Conservation (phyloP, 495 filamentous ascomycete genomes). For the Platismatia glauca region DNA sequence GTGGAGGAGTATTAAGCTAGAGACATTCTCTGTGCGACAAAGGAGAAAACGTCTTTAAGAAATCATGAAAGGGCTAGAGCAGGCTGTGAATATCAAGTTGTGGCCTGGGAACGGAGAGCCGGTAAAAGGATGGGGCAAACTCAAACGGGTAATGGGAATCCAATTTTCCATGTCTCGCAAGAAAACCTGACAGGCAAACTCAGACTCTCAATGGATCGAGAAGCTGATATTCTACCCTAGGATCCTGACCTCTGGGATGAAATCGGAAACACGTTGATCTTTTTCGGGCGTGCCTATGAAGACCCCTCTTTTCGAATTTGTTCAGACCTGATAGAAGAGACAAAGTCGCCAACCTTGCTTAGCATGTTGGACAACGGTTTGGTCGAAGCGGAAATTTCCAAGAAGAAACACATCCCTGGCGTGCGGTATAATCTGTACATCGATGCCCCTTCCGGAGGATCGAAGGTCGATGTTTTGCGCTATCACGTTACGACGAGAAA, state of each 20-base stretch:
- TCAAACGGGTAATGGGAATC: conserved; percentile 13
- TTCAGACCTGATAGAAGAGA: conserved; percentile 40
- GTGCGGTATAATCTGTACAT: conserved; percentile 47
- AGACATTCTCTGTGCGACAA: background rate
- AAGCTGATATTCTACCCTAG: conserved; percentile 19
- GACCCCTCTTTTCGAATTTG: conserved; percentile 49
- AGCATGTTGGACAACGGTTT: background rate
- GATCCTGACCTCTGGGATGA: conserved; percentile 57
- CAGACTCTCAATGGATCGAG: background rate
- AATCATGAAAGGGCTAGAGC: conserved; percentile 21
- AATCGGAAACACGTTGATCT: conserved; percentile 53
- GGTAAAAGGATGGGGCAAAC: conserved; percentile 20
- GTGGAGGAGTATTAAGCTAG: background rate
- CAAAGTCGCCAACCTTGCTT: conserved; percentile 28
- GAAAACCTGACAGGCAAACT: background rate
- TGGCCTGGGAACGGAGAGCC: conserved; percentile 19
- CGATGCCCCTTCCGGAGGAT: conserved; percentile 37
- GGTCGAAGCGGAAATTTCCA: background rate
- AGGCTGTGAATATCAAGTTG: conserved; percentile 20
- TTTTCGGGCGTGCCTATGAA: conserved; percentile 36
- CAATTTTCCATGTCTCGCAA: background rate
- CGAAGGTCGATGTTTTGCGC: conserved; percentile 39
- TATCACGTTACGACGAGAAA: conserved; percentile 55
- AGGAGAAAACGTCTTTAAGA: background rate
- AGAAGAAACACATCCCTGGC: background rate